These are phyloP conservation scores for Fusarium burgessii DNA, from an alignment of 2,329 filamentous ascomycete species.

Conservation along the genomic window DNA sequence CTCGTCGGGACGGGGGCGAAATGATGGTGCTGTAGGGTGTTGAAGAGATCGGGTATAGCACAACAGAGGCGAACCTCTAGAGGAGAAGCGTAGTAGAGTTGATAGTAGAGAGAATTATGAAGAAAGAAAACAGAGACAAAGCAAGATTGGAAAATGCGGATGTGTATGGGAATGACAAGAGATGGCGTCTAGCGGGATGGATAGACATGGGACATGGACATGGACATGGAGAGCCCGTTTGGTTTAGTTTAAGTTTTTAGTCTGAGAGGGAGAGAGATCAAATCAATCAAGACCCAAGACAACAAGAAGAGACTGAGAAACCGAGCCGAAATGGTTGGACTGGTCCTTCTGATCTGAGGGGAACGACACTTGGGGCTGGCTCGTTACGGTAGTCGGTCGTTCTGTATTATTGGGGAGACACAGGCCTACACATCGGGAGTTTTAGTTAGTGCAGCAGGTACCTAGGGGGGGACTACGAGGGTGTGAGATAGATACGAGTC, in stretches of 20 bases:
- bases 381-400: conserved; percentile 39
- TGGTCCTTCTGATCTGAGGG: conserved; percentile 38
- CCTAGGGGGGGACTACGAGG: conserved; percentile 8
- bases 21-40: conserved; percentile 6
- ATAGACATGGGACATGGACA: conserved; percentile 20
- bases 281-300: conserved; percentile 19
- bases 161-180: conserved; percentile 40
- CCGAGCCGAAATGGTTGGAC: conserved; percentile 8
- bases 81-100: conserved; percentile 17
- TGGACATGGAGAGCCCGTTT: conserved; percentile 28
- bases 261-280: conserved; percentile 42
- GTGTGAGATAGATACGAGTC: neutral
- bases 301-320: neutral
- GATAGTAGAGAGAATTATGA: conserved; percentile 38
- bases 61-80: neutral
- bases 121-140: conserved; percentile 39
- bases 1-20: conserved; percentile 33
- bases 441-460: conserved; percentile 35
- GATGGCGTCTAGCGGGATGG: conserved; percentile 27
- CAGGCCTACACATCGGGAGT: conserved; percentile 29
- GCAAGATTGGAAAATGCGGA: conserved; percentile 37
- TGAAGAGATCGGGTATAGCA: neutral
- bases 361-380: conserved; percentile 20
- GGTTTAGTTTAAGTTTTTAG: conserved; percentile 22
- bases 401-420: conserved; percentile 41